These are phyloP conservation scores for Monosporozyma aerobia DNA, from an alignment of 805 yeast species.

Conservation along the genomic window DNA sequence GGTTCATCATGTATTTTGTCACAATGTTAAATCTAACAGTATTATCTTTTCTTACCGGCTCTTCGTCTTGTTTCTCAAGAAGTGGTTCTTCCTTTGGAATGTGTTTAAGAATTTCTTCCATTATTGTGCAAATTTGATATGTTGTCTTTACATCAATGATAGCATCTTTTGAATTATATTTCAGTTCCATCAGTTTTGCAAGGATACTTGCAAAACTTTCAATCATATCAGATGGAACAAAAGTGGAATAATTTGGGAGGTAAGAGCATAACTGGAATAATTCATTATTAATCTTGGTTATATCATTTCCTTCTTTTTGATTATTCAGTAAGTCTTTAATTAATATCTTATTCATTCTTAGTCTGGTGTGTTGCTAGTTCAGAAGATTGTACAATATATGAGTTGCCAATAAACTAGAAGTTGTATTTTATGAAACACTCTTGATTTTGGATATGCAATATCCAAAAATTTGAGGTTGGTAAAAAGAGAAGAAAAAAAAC, in stretches of 20 bases:
- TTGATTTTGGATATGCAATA: not conserved
- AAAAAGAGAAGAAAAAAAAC: not conserved
- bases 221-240: constrained; percentile 5
- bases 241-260: constrained; percentile 5
- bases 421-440: too few relatives aligned
- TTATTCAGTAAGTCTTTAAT: constrained; percentile 16
- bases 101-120: constrained; percentile 5
- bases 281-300: constrained; percentile 7
- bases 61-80: not conserved
- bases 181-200: not conserved
- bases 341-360: constrained; percentile 13
- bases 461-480: not conserved
- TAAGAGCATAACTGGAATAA: constrained; percentile 8
- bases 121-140: constrained; percentile 8
- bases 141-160: constrained; percentile 6
- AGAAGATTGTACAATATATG: not conserved
- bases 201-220: not conserved
- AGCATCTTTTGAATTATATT: constrained; percentile 3
- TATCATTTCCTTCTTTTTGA: constrained; percentile 1
- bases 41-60: not conserved
- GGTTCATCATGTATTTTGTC: constrained; percentile 12
- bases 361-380: not conserved
- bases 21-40: constrained; percentile 9
- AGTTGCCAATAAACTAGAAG: not conserved
- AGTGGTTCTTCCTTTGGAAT: not conserved